Conservation (phyloP, 2,329 filamentous ascomycete species). For the Fonsecaea nubica region DNA sequence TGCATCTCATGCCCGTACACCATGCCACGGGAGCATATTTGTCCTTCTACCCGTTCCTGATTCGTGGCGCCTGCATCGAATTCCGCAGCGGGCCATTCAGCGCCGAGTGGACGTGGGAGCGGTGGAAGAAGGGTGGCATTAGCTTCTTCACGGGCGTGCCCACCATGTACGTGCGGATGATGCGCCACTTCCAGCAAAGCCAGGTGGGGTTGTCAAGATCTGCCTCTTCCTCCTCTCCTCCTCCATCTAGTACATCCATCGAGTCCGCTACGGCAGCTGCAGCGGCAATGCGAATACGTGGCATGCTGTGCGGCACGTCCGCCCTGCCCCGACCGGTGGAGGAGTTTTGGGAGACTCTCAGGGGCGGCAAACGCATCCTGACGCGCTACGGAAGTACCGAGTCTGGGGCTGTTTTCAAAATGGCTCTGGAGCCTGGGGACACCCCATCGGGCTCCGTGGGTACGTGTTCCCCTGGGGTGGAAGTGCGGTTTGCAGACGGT, state of each 20-base stretch:
- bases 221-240: constrained; percentile 43
- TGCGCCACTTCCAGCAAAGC: constrained; percentile 47
- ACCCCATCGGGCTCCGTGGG: constrained; percentile 39
- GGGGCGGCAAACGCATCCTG: constrained; percentile 48
- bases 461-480: constrained; percentile 46
- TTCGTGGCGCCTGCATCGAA: constrained; percentile 49
- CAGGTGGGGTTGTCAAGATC: neutral
- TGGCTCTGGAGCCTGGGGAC: constrained; percentile 37
- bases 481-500: constrained; percentile 49
- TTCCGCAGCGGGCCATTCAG: constrained; percentile 48
- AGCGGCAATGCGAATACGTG: constrained; percentile 37
- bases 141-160: constrained; percentile 49
- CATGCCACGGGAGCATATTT: constrained; percentile 36
- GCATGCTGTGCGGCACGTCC: constrained; percentile 46
- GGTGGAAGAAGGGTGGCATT: constrained; percentile 43
- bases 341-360: constrained; percentile 55
- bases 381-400: constrained; percentile 54
- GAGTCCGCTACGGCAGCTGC: constrained; percentile 44
- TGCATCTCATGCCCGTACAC: constrained; percentile 46
- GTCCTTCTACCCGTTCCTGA: constrained; percentile 47
- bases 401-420: constrained; percentile 51
- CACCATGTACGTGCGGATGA: constrained; percentile 50
- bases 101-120: constrained; percentile 46
- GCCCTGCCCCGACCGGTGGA: constrained; percentile 56
- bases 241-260: constrained; percentile 44